Evolutionary conservation across 495 filamentous ascomycete species (phyloP).

Genomic region (Sphaerosporella brunnea): DNA sequence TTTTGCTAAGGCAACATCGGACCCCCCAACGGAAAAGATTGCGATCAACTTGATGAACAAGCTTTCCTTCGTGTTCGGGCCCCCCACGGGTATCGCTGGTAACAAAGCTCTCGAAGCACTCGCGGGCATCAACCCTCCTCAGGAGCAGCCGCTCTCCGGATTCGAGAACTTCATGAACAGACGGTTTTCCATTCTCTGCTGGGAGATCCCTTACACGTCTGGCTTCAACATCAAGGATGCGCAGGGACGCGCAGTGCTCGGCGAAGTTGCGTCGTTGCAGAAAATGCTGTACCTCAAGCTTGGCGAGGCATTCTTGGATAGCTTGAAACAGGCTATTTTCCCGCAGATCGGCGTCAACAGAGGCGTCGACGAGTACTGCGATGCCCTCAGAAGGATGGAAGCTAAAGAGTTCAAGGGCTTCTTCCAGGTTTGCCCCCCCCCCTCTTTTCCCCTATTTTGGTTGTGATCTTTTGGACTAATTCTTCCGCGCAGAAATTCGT

Average conservation of each 20-base stretch:
- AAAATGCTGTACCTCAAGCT: conserved; percentile 76
- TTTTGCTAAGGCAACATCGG: conserved; percentile 57
- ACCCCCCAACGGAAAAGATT: conserved; percentile 64
- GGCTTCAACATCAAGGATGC: conserved; percentile 71
- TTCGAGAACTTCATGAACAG: conserved; percentile 80
- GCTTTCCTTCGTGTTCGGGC: conserved; percentile 68
- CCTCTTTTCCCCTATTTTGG: background rate
- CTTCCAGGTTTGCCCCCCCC: conserved; percentile 24
- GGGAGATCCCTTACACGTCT: conserved; percentile 58
- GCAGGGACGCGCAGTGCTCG: conserved; percentile 63
- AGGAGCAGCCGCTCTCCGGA: conserved; percentile 50
- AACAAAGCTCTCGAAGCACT: background rate
- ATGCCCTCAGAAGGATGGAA: conserved; percentile 22
- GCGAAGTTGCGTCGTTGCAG: conserved; percentile 68
- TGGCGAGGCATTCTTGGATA: conserved; percentile 32
- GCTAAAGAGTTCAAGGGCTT: conserved; percentile 34
- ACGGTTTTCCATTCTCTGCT: conserved; percentile 73
- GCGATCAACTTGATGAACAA: conserved; percentile 60
- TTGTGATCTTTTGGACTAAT: background rate
- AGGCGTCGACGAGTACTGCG: conserved; percentile 5
- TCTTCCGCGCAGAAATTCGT: conserved; percentile 3
- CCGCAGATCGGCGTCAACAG: conserved; percentile 2
- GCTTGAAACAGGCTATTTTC: background rate
- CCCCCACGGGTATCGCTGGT: conserved; percentile 51
- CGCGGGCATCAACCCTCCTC: conserved; percentile 21